phyloP scores from a whole-genome alignment of 352 stramenopile species.

The Aphanomyces cochlioides region DNA sequence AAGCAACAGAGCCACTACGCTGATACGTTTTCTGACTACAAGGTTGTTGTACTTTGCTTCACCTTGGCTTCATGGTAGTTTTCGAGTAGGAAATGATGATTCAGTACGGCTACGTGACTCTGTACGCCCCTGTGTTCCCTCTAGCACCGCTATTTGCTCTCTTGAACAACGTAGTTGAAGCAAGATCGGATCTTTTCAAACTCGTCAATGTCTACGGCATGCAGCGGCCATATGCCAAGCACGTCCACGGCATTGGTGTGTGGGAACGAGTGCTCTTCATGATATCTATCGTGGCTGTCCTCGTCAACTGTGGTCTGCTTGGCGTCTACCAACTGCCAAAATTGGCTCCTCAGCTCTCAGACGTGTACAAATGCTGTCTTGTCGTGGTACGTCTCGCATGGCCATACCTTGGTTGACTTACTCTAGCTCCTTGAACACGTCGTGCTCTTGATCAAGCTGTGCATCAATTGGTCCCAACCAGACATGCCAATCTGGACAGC shows the following conservation, averaged over 20 bases:
- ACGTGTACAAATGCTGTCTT: conserved; percentile 59
- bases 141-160: conserved; percentile 87
- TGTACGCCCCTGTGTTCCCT: conserved; percentile 89
- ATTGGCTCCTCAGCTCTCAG: conserved; percentile 50
- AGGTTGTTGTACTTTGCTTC: conserved; percentile 24
- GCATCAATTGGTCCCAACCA: conserved; percentile 15
- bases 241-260: conserved; percentile 88
- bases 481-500: conserved; percentile 11
- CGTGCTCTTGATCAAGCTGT: conserved; percentile 12
- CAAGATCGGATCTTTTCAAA: conserved; percentile 90
- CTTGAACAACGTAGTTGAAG: conserved; percentile 90
- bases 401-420: background rate
- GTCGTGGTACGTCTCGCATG: conserved; percentile 41
- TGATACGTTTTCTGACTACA: conserved; percentile 69
- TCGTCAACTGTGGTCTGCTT: conserved; percentile 93
- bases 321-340: conserved; percentile 62
- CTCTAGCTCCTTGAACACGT: conserved; percentile 11
- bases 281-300: conserved; percentile 87
- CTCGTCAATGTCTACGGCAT: conserved; percentile 83
- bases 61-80: background rate
- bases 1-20: conserved; percentile 58
- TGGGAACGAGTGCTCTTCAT: conserved; percentile 92
- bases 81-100: conserved; percentile 61
- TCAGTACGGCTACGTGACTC: conserved; percentile 90
- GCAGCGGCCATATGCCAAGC: conserved; percentile 80